phyloP scores from a whole-genome alignment of 2,329 filamentous ascomycete genomes.

The Fusarium robinianum region DNA sequence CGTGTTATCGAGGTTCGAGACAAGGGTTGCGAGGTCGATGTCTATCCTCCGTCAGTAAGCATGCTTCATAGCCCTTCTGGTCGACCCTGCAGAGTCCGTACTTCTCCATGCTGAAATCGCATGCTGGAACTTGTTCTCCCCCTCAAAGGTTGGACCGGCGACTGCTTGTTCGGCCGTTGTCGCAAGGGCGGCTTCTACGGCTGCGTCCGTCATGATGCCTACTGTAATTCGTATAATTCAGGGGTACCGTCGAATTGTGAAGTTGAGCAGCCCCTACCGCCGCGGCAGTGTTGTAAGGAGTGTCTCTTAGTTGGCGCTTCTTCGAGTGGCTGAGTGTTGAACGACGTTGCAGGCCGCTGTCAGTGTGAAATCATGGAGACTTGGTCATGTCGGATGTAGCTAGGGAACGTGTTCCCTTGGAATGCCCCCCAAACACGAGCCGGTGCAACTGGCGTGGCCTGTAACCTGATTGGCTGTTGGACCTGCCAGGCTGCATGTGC shows the following conservation, averaged over 20 bases:
- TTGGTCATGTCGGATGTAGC: conserved; percentile 11
- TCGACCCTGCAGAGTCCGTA: conserved; percentile 46
- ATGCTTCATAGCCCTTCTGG: not conserved
- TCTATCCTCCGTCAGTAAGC: conserved; percentile 54
- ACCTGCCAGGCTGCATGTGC: conserved; percentile 35
- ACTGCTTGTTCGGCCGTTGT: conserved; percentile 32
- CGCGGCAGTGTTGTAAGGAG: conserved; percentile 5
- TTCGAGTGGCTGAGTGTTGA: conserved; percentile 5
- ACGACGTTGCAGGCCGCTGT: conserved; percentile 17
- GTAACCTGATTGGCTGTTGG: conserved; percentile 26
- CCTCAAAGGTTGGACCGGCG: conserved; percentile 48
- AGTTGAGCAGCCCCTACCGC: conserved; percentile 19
- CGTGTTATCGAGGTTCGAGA: conserved; percentile 85
- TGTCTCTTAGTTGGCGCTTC: conserved; percentile 7
- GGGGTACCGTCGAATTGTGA: conserved; percentile 23
- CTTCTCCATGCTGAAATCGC: conserved; percentile 96
- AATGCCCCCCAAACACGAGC: too few species aligned
- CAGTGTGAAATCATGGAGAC: conserved; percentile 16
- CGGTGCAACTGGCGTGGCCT: conserved; percentile 27
- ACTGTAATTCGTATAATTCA: conserved; percentile 12
- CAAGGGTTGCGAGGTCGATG: conserved; percentile 82
- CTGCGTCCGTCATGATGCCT: conserved; percentile 41
- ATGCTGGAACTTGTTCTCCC: conserved; percentile 92
- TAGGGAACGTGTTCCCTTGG: conserved; percentile 34
- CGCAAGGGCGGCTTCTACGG: conserved; percentile 38